These are phyloP conservation scores for Mycena polygramma DNA, from an alignment of 768 basidiomycete genomes.

Conservation along the genomic window DNA sequence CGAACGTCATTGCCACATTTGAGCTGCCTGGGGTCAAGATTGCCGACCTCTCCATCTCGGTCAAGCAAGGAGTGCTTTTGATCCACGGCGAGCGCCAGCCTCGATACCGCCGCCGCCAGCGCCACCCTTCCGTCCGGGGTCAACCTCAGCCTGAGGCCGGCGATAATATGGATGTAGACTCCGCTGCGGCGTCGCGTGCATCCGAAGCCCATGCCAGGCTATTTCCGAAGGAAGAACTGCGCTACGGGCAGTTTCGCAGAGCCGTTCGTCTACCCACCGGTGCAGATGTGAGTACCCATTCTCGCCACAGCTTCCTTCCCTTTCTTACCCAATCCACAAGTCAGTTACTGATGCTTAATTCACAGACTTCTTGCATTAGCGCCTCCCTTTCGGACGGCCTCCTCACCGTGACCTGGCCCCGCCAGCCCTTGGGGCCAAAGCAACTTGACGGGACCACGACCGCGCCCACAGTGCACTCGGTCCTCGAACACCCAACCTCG, in stretches of 20 bases:
- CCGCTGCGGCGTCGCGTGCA: constrained; percentile 13
- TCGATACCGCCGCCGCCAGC: constrained; percentile 13
- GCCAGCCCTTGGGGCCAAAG: constrained; percentile 30
- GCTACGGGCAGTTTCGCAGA: constrained; percentile 59
- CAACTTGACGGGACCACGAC: not conserved
- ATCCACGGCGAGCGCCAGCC: constrained; percentile 50
- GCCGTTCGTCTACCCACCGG: constrained; percentile 53
- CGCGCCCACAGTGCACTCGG: not conserved
- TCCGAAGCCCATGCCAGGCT: not conserved
- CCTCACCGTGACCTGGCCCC: constrained; percentile 60
- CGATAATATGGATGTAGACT: constrained; percentile 34
- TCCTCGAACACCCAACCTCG: constrained; percentile 31
- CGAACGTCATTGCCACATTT: constrained; percentile 52
- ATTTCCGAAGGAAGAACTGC: constrained; percentile 52
- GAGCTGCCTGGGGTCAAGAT: constrained; percentile 61
- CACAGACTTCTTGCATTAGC: constrained; percentile 52
- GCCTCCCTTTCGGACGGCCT: constrained; percentile 56
- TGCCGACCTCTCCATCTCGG: constrained; percentile 49
- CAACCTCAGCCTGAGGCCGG: constrained; percentile 3
- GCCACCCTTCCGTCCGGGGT: constrained; percentile 24
- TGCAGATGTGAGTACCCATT: constrained; percentile 49
- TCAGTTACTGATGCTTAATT: constrained; percentile 40
- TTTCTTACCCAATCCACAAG: constrained; percentile 13
- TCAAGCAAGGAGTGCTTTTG: constrained; percentile 51
- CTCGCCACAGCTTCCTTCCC: not conserved